Evolutionary conservation across 2,329 filamentous ascomycete species (phyloP), one percentile per base, ranked within the genome.

Genomic region (Cladosporium sp.): DNA sequence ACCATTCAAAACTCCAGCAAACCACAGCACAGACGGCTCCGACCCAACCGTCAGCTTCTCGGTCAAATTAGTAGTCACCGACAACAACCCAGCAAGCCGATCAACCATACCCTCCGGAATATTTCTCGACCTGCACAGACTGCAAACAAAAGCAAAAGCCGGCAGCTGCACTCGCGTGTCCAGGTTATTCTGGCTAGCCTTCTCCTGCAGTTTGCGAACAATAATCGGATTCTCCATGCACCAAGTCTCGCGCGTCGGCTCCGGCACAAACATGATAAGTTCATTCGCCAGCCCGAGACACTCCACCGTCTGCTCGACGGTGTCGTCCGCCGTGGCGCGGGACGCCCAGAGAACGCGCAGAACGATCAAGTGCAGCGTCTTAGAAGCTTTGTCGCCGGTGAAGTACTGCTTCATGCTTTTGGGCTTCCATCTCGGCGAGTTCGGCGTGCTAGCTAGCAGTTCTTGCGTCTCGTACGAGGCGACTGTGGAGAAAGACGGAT

Each of bases 151-250:
- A 5, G 68, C 69, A 43, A 75, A 64, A 21, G 70, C 72, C n/a
- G 72, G 65, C 8, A 73, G 67, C 28, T 69, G 70, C 32, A 73
- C 49, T n/a, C 26, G 54, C 14, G 58, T 54, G 28, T 71, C 67
- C 23, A 72, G 43, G 1, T 70, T 67, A 8, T 62, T 65, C 6
- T 69, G 69, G 13, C 72, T 66, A 5, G 72, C 68, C 53, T 76
- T 76, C 53, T 77, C 73, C 34, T 77, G 71, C 49, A 79, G 48
- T 64, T 76, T 78, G 49, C 73, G 69, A 11, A 76, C 62, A 34
- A 74, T 69, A 36, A 68, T 65, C 5, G 65, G 64, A 54, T 78
- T 78, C 6, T 70, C 69, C 10, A 67, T 64, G 32, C 72, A 73
- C 75, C 76, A 77, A 18, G 73, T 70, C 18, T 72, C 67, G 14